A percentile compares a stretch with the other conserved stretches of the same genome.
These are phyloP conservation scores for Cerrena zonata DNA, from an alignment of 1,284 basidiomycete species.

Conservation along the genomic window DNA sequence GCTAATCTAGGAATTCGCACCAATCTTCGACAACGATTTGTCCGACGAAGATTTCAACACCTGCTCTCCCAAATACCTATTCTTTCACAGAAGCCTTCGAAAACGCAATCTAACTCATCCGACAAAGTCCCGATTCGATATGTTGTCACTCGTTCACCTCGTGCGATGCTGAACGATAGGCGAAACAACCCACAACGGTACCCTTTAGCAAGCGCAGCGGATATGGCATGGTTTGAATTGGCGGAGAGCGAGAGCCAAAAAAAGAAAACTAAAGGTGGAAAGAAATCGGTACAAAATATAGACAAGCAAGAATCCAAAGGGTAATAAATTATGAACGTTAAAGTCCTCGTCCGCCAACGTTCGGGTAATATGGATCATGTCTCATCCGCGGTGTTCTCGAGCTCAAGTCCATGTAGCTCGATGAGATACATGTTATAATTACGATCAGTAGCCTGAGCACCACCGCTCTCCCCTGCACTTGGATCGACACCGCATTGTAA, in stretches of 20 bases:
- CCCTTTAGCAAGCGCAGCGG: slow-evolving; percentile 5
- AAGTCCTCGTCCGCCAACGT: slow-evolving; percentile 15
- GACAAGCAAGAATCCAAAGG: slow-evolving; percentile 15
- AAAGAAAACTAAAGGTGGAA: slow-evolving; percentile 3
- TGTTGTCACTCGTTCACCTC: slow-evolving; percentile 27
- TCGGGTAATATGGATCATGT: slow-evolving; percentile 8
- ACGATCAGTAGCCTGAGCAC: slow-evolving; percentile 51
- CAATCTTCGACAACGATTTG: slow-evolving; percentile 37
- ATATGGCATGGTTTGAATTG: slow-evolving; percentile 5
- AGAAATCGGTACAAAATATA: slow-evolving; percentile 2
- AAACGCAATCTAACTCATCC: not conserved
- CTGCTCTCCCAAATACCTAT: slow-evolving; percentile 55
- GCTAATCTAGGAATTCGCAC: slow-evolving; percentile 2
- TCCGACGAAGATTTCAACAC: slow-evolving; percentile 60
- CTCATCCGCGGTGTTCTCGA: slow-evolving; percentile 44
- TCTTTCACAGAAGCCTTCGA: slow-evolving; percentile 32
- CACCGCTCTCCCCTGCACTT: slow-evolving; percentile 42
- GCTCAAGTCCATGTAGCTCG: slow-evolving; percentile 72
- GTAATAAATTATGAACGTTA: slow-evolving; percentile 16
- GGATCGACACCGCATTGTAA: slow-evolving; percentile 80
- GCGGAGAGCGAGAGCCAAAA: not conserved
- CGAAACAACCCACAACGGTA: slow-evolving; percentile 6
- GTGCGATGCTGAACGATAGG: slow-evolving; percentile 19
- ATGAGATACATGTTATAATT: slow-evolving; percentile 78
- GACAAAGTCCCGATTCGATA: slow-evolving; percentile 17